phyloP scores from a whole-genome alignment of 345 rosid species.

The Durio zibethinus region DNA sequence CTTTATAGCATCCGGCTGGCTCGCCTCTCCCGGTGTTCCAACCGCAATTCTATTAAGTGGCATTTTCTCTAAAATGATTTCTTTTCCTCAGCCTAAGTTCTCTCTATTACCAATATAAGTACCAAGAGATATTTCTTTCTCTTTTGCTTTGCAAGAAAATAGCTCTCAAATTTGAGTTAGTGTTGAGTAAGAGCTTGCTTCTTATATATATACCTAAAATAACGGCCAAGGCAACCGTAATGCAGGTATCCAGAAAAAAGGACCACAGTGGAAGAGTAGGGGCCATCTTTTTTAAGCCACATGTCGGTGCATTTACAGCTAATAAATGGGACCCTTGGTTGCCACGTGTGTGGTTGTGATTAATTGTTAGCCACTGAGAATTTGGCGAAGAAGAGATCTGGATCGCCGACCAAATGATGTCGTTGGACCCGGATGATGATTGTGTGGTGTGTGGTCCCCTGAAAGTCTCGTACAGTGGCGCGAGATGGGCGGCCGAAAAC shows the following conservation, averaged over 20 bases:
- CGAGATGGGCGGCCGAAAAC: slow-evolving; percentile 10
- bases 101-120: neutral
- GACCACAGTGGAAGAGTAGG: neutral
- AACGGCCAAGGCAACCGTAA: slow-evolving; percentile 31
- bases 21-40: slow-evolving; percentile 61
- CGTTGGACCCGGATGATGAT: slow-evolving; percentile 22
- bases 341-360: slow-evolving; percentile 25
- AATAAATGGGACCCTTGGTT: neutral
- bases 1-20: slow-evolving; percentile 55
- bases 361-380: neutral
- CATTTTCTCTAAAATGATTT: slow-evolving; percentile 32
- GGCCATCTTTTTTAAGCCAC: neutral
- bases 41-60: slow-evolving; percentile 56
- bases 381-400: neutral
- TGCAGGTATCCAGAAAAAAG: slow-evolving; percentile 21
- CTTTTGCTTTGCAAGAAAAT: neutral
- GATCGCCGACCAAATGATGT: slow-evolving; percentile 22
- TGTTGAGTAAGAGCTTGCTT: neutral
- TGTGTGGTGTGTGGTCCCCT: neutral
- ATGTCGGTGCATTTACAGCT: slow-evolving; percentile 29
- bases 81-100: neutral
- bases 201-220: slow-evolving; percentile 24
- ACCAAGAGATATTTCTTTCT: neutral
- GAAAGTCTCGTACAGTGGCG: neutral
- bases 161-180: neutral